Conservation (phyloP, 148 eudicot genomes). For the Amaranthus palmeri region DNA sequence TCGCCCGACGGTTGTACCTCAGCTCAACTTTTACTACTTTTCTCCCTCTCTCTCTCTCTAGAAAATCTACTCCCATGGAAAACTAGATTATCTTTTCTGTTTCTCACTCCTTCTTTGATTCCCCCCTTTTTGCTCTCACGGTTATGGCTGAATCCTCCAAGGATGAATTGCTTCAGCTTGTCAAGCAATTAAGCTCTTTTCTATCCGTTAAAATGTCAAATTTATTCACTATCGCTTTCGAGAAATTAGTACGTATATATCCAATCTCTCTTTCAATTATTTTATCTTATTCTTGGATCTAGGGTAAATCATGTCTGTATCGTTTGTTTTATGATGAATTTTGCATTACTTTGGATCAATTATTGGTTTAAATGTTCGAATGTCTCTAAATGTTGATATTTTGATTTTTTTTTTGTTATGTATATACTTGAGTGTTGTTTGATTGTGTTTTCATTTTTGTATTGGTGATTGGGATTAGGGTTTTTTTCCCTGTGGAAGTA, state of each 20-base stretch:
- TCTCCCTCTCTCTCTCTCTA: too few relatives aligned
- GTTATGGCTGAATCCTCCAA: constrained; percentile 63
- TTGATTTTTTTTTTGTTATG: too few relatives aligned
- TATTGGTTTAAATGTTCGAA: background rate
- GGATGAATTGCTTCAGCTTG: constrained; percentile 53
- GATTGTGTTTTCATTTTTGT: too few relatives aligned
- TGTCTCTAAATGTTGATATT: too few relatives aligned
- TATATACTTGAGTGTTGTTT: too few relatives aligned
- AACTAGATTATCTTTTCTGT: too few relatives aligned
- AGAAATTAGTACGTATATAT: constrained; percentile 33
- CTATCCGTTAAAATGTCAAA: constrained; percentile 55
- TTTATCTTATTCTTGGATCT: background rate
- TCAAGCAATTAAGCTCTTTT: constrained; percentile 60
- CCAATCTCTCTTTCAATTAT: background rate
- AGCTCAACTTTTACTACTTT: too few relatives aligned
- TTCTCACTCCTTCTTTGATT: too few relatives aligned
- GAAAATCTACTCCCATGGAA: too few relatives aligned
- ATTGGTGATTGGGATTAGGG: too few relatives aligned
- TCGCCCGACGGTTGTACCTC: too few relatives aligned
- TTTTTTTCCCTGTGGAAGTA: too few relatives aligned
- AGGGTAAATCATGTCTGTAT: background rate
- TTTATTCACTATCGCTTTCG: constrained; percentile 33
- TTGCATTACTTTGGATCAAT: background rate
- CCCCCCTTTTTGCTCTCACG: background rate
- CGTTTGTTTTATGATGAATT: background rate